Conservation (phyloP, 1,284 basidiomycete genomes). For the Ustilago vetiveriae region DNA sequence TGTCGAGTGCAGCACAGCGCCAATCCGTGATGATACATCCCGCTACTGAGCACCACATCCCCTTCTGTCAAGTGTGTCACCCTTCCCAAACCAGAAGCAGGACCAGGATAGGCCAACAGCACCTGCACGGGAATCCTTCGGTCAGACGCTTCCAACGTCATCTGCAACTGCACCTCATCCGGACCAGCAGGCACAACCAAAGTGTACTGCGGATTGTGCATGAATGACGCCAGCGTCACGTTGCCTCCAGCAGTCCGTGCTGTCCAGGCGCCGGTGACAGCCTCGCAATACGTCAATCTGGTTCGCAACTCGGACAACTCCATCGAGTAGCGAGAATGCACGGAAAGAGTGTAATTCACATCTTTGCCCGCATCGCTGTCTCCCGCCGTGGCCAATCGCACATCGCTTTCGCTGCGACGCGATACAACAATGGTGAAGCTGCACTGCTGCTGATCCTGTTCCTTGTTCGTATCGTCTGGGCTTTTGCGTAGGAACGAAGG, state of each 20-base stretch:
- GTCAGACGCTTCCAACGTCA: conserved; percentile 74
- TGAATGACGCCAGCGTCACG: conserved; percentile 79
- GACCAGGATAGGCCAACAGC: conserved; percentile 69
- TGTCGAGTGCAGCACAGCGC: conserved; percentile 71
- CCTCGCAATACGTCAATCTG: conserved; percentile 29
- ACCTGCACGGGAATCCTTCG: conserved; percentile 78
- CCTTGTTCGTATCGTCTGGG: neutral
- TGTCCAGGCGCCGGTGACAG: conserved; percentile 70
- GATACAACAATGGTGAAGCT: conserved; percentile 56
- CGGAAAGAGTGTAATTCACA: conserved; percentile 71
- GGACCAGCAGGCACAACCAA: conserved; percentile 68
- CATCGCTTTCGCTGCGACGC: conserved; percentile 49
- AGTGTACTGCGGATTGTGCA: conserved; percentile 88
- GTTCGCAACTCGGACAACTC: conserved; percentile 35
- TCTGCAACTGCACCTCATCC: conserved; percentile 57
- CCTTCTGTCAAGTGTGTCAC: conserved; percentile 71
- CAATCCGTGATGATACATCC: conserved; percentile 82
- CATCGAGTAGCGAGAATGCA: conserved; percentile 69
- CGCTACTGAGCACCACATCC: conserved; percentile 78
- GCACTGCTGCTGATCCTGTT: conserved; percentile 3
- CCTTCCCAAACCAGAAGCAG: conserved; percentile 68
- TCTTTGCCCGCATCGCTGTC: conserved; percentile 4
- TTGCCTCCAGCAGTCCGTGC: conserved; percentile 84
- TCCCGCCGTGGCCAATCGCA: neutral
- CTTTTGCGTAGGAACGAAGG: conserved; percentile 3